phyloP scores from a whole-genome alignment of 495 filamentous ascomycete genomes.

The Talaromyces liani region DNA sequence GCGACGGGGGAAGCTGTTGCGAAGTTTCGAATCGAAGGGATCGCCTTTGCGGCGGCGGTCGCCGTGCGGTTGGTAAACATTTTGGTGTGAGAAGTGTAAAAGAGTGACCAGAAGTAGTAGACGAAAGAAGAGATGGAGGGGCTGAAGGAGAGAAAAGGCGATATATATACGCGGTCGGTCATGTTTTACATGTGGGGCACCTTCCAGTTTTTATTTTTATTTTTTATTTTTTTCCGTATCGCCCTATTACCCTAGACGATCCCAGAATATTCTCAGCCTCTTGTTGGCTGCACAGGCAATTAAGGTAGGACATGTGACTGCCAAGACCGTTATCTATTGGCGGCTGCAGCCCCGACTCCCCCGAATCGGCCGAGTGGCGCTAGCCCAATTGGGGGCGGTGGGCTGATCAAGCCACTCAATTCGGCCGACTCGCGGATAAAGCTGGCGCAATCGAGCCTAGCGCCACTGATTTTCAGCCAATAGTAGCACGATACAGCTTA shows the following conservation, averaged over 20 bases:
- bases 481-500: not conserved
- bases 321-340: not conserved
- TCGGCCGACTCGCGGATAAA: not conserved
- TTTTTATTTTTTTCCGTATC: not conserved
- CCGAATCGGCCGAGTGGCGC: slow-evolving; percentile 2
- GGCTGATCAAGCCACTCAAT: not conserved
- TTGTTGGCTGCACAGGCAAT: not conserved
- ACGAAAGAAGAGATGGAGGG: not conserved
- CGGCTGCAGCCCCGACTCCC: not conserved
- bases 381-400: not conserved
- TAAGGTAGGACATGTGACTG: slow-evolving; percentile 1
- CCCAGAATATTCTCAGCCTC: not conserved
- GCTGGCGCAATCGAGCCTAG: not conserved
- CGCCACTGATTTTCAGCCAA: not conserved
- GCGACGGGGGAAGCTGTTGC: slow-evolving; percentile 36
- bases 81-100: not conserved
- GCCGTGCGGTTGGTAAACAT: not conserved
- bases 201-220: not conserved
- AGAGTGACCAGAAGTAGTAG: not conserved
- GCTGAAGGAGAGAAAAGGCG: not conserved
- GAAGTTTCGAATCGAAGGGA: slow-evolving; percentile 17
- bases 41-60: not conserved
- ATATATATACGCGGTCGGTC: not conserved
- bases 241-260: not conserved
- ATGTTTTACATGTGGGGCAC: not conserved